Evolutionary conservation across 2,329 filamentous ascomycete genomes (phyloP), one percentile per base, ranked within the genome.

Genomic region (Aureobasidium sp.): DNA sequence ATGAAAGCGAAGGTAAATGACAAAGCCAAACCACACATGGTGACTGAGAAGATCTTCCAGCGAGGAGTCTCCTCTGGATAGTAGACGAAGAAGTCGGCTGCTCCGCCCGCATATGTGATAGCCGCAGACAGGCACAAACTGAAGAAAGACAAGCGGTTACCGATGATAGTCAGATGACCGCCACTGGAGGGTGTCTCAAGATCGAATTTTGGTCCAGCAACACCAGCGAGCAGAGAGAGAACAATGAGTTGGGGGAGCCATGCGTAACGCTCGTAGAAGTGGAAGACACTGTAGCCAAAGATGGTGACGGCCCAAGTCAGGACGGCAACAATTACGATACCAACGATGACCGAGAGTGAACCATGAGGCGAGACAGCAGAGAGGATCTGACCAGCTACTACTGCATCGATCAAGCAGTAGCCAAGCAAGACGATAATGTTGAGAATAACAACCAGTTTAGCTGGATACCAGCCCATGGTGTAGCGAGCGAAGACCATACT

Each of bases 61-160:
- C 77, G 73, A 16, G 81, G 77, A 13, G 82, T 78, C 64, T 76
- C 71, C 64, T 81, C 76, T 0, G 83, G 81, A 69, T 84, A 86
- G 72, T 87, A 89, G 59, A 87, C 84, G 66, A 87, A 86, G 69
- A 84, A 88, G 69, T 89, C 86, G 0, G 83, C 83, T n/a, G 82
- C 84, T 2, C 81, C 79, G 5, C 83, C 82, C 2, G 82, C 76
- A 69, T 87, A 89, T 1, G 84, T 86, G 59, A 87, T 81, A 8
- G 83, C 83, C 1, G 82, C 82, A 27, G 85, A 85, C 13, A 88
- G 76, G 65, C 83, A 88, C 50, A 90, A 76, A 11, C 83, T 86
- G 72, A 91, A 87, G 72, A 89, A 91, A 5, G 85, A 87, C 36
- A 90, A 75, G 3, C 82, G 76, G 63, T 83, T 82, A 27, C 82